Conservation (phyloP, 176 grass and related monocot genomes). For the Aegilops longissima region DNA sequence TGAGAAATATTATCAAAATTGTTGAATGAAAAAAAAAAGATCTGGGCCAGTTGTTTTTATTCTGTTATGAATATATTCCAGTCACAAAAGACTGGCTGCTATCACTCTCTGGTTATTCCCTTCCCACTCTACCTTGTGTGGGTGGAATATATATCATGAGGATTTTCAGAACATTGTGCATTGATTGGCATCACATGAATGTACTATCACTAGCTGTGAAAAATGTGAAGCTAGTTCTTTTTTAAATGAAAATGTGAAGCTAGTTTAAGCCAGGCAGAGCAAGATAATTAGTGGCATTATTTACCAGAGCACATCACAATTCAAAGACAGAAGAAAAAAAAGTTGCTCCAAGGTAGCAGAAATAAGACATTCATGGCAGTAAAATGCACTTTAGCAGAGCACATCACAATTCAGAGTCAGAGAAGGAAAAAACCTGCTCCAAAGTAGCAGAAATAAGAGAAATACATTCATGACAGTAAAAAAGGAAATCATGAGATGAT, state of each 20-base stretch:
- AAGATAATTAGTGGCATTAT: neutral
- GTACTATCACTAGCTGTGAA: neutral
- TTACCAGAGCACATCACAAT: neutral
- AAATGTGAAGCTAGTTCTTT: neutral
- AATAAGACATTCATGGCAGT: neutral
- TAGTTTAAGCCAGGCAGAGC: neutral
- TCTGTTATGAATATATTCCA: constrained; percentile 23
- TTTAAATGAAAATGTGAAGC: neutral
- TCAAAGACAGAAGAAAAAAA: neutral
- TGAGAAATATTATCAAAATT: neutral
- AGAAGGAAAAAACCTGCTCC: too few species aligned
- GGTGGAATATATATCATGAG: constrained; percentile 49
- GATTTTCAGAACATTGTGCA: constrained; percentile 19
- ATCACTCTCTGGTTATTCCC: constrained; percentile 42
- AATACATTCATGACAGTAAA: too few species aligned
- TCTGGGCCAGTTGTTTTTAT: constrained; percentile 25
- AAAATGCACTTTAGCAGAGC: neutral
- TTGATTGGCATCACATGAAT: constrained; percentile 24
- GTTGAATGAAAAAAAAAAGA: neutral
- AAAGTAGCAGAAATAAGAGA: too few species aligned
- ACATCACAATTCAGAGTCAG: too few species aligned
- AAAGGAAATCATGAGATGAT: neutral
- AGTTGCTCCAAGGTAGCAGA: neutral
- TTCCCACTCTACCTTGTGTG: constrained; percentile 13
- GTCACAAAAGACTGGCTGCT: constrained; percentile 42